A percentile compares a stretch with the other conserved stretches of the same genome.
Evolutionary conservation across 768 basidiomycete genomes (phyloP).

Genomic region (Podaxis carcinomalis): DNA sequence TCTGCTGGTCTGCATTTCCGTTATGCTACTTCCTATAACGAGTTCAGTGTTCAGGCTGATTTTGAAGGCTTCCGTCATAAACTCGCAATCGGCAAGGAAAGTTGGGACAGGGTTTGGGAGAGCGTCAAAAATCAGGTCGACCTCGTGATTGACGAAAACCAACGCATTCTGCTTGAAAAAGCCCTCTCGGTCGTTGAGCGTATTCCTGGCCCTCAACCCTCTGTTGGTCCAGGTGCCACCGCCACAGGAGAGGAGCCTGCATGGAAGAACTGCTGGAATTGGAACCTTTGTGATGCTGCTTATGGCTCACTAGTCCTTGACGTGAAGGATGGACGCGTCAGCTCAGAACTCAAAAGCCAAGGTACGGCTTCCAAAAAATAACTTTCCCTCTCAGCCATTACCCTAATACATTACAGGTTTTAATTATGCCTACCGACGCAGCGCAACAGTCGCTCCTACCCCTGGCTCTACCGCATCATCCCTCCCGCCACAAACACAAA

Average conservation of each 20-base stretch:
- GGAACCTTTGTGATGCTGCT: slow-evolving; percentile 96
- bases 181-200: slow-evolving; percentile 81
- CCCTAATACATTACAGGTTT: slow-evolving; percentile 53
- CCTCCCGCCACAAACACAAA: slow-evolving; percentile 30
- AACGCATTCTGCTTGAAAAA: slow-evolving; percentile 85
- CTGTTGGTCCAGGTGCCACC: slow-evolving; percentile 41
- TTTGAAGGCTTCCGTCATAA: slow-evolving; percentile 87
- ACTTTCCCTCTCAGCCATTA: not conserved
- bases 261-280: slow-evolving; percentile 99
- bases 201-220: slow-evolving; percentile 55
- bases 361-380: slow-evolving; percentile 40
- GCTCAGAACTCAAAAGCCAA: slow-evolving; percentile 89
- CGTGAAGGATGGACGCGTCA: slow-evolving; percentile 87
- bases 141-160: slow-evolving; percentile 85
- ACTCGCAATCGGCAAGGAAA: slow-evolving; percentile 69
- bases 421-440: slow-evolving; percentile 91
- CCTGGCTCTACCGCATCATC: slow-evolving; percentile 54
- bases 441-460: slow-evolving; percentile 54
- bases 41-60: slow-evolving; percentile 89
- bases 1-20: slow-evolving; percentile 97
- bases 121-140: slow-evolving; percentile 90
- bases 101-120: slow-evolving; percentile 92
- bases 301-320: slow-evolving; percentile 88
- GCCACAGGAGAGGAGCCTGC: slow-evolving; percentile 78
- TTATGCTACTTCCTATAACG: slow-evolving; percentile 94